Evolutionary conservation across 345 rosid species (phyloP), one percentile per base, ranked within the genome.

Genomic region (Aurinia saxatilis): DNA sequence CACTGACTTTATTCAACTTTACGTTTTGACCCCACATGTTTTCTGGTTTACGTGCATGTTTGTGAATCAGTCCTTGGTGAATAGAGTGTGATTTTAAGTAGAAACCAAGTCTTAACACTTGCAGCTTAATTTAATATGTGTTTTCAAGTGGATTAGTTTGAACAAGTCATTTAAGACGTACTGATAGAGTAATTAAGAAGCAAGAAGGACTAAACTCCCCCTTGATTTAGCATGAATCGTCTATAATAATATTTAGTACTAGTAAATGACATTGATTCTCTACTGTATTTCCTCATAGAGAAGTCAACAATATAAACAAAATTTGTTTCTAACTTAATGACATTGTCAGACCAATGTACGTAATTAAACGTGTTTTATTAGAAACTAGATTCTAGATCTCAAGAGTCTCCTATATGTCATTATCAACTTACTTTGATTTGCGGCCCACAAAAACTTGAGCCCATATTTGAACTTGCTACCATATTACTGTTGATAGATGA

Each of bases 1-100:
- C 50, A 13, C 58, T 48, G 58, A 57, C 50, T 57, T 67, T 30
- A 15, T 27, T 47, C n/a, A 57, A 3, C 38, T 57, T 66, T 30
- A 38, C 42, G 50, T 29, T 42, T 49, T 18, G 65, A 30, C 71
- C 64, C 71, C 65, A 49, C 65, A 57, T 38, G 71, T 57, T 57
- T 56, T 66, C 5, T 27, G 10, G 6, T 38, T 25, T 2, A 23
- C 6, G 40, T 25, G 15, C 49, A 46, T 36, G 48, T 47, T 18
- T 56, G 23, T 45, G 36, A 41, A 29, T 23, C 23, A 38, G 47
- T 55, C 65, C 8, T 19, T 14, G 12, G 19, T 21, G 6, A 7
- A 17, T 12, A 5, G 41, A 18, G 40, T 57, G 4, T 41, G 4
- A 29, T 12, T 16, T 39, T 10, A 15, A 40, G 12, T n/a, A n/a